Evolutionary conservation across 208 protist genomes (phyloP).

Genomic region (Naegleria lovaniensis): DNA sequence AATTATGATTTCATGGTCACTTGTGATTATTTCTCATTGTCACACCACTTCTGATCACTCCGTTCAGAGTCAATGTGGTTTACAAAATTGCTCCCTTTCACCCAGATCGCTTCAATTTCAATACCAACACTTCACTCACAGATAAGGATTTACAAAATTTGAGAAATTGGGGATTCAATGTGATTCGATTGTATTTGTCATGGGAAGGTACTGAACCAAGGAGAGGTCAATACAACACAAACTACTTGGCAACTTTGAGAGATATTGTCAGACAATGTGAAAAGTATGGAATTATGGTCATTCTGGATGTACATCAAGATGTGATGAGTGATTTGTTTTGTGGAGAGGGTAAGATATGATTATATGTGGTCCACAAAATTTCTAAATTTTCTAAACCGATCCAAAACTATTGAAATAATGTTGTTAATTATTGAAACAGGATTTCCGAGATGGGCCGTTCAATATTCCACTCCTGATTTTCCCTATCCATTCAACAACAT

Average conservation of each 20-base stretch:
- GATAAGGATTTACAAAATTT: not conserved
- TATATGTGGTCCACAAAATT: not conserved
- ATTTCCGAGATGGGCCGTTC: not conserved
- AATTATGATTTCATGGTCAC: too few species aligned
- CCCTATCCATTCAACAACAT: not conserved
- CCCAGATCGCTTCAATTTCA: not conserved
- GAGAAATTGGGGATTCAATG: not conserved
- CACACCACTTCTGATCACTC: not conserved
- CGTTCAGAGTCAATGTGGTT: not conserved
- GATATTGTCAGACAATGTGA: not conserved
- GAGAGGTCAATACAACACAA: not conserved
- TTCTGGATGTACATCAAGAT: slow-evolving; percentile 13
- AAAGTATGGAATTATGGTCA: not conserved
- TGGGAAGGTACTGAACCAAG: slow-evolving; percentile 1
- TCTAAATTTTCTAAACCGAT: not conserved
- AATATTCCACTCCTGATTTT: not conserved
- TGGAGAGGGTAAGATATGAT: not conserved
- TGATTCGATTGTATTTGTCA: not conserved
- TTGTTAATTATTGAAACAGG: not conserved
- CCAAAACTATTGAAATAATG: not conserved
- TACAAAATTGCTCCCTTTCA: not conserved
- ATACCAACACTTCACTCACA: not conserved
- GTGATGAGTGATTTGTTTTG: slow-evolving; percentile 7
- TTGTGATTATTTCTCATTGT: not conserved
- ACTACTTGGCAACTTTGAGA: not conserved